These are phyloP conservation scores for Nitzschia sp. DNA, from an alignment of 108 stramenopile species.

Conservation along the genomic window DNA sequence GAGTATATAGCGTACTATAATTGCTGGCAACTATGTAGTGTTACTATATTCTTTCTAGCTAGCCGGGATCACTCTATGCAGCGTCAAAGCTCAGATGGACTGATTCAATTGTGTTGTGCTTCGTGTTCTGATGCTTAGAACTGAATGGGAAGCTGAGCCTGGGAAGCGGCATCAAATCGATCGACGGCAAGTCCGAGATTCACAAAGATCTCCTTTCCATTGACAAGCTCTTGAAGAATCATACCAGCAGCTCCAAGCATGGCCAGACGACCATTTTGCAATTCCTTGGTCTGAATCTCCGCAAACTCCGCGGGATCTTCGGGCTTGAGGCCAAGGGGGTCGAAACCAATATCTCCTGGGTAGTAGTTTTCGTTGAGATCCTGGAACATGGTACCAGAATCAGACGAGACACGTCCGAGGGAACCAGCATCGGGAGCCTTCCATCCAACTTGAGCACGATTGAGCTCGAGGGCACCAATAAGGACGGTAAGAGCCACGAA, in stretches of 20 bases:
- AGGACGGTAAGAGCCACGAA: too few species aligned
- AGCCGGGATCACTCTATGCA: too few species aligned
- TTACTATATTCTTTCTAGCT: too few species aligned
- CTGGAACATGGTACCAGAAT: slow-evolving; percentile 27
- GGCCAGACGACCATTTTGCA: slow-evolving; percentile 88
- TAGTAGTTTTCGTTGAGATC: slow-evolving; percentile 69
- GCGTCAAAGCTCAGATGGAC: too few species aligned
- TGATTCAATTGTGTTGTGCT: too few species aligned
- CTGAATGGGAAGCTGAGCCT: slow-evolving; percentile 36
- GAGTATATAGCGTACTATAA: too few species aligned
- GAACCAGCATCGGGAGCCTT: too few species aligned
- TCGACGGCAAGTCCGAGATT: slow-evolving; percentile 40
- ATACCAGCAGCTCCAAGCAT: slow-evolving; percentile 81
- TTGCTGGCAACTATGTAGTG: too few species aligned
- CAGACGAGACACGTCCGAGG: too few species aligned
- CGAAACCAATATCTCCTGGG: slow-evolving; percentile 88
- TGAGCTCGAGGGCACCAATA: slow-evolving; percentile 63
- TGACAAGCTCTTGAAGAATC: slow-evolving; percentile 80
- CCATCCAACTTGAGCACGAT: slow-evolving; percentile 70
- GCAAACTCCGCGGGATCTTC: slow-evolving; percentile 52
- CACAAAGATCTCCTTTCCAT: slow-evolving; percentile 64
- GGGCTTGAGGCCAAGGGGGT: slow-evolving; percentile 83
- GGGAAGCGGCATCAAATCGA: slow-evolving; percentile 37
- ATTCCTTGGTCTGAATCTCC: slow-evolving; percentile 79
- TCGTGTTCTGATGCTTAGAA: slow-evolving; percentile 36